phyloP scores from a whole-genome alignment of 768 basidiomycete genomes.

The Aureoboletus auriporus region DNA sequence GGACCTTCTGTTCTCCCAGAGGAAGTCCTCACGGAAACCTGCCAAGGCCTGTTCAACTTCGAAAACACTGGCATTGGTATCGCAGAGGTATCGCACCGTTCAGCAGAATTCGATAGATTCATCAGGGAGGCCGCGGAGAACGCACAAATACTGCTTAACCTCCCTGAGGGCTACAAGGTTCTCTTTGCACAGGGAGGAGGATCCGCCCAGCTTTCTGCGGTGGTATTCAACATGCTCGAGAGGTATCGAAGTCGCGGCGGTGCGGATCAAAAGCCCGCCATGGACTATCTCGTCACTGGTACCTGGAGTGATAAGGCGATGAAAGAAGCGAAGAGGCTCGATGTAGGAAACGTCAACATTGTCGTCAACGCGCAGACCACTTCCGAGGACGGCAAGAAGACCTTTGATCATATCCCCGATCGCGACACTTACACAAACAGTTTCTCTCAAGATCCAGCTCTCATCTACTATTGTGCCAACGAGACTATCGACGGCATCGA shows the following conservation, averaged over 20 bases:
- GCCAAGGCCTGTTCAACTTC: constrained; percentile 86
- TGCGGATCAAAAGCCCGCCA: constrained; percentile 48
- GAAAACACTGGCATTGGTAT: constrained; percentile 89
- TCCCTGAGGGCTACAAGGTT: constrained; percentile 81
- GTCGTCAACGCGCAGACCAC: constrained; percentile 64
- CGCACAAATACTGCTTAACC: constrained; percentile 71
- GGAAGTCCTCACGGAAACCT: constrained; percentile 80
- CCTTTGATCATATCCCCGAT: constrained; percentile 78
- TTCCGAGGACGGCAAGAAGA: constrained; percentile 57
- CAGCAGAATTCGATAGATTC: constrained; percentile 78
- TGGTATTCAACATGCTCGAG: constrained; percentile 88
- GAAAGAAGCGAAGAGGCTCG: constrained; percentile 76
- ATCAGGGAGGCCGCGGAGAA: constrained; percentile 57
- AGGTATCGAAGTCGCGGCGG: constrained; percentile 72
- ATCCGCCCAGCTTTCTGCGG: constrained; percentile 85
- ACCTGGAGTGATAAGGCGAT: constrained; percentile 87
- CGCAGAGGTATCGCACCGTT: constrained; percentile 94
- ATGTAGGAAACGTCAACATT: constrained; percentile 55
- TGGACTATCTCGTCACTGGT: constrained; percentile 93
- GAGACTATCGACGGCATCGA: constrained; percentile 97
- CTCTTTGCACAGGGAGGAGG: constrained; percentile 96
- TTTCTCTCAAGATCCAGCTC: constrained; percentile 78
- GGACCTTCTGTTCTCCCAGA: constrained; percentile 91
- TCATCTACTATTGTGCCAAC: constrained; percentile 99
- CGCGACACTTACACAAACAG: constrained; percentile 55